Evolutionary conservation across 805 yeast genomes (phyloP).

Genomic region (Hermanozyma aechmeae): DNA sequence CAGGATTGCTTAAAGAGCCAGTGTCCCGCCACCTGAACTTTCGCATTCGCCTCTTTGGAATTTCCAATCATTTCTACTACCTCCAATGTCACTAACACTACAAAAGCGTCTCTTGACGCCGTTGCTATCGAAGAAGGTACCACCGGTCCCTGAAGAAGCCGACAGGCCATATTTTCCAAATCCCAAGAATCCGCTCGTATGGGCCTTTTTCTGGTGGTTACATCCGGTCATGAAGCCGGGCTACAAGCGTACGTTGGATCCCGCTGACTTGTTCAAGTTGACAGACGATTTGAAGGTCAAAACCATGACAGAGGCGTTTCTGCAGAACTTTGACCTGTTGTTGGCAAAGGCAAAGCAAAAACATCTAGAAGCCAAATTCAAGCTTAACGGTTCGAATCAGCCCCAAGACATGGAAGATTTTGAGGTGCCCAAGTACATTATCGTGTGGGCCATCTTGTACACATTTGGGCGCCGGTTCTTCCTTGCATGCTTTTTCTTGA

Average conservation of each 20-base stretch:
- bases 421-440: slow-evolving; percentile 14
- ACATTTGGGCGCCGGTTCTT: slow-evolving; percentile 23
- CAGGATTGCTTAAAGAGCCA: too few relatives aligned
- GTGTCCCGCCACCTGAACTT: too few relatives aligned
- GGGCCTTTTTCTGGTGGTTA: slow-evolving; percentile 59
- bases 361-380: slow-evolving; percentile 16
- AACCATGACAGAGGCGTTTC: slow-evolving; percentile 19
- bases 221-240: slow-evolving; percentile 55
- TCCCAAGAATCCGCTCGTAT: slow-evolving; percentile 28
- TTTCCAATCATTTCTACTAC: too few relatives aligned
- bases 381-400: slow-evolving; percentile 16
- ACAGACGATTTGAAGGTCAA: slow-evolving; percentile 26
- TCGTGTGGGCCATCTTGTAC: slow-evolving; percentile 15
- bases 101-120: slow-evolving; percentile 27
- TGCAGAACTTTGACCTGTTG: slow-evolving; percentile 6
- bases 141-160: slow-evolving; percentile 40
- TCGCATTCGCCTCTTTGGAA: too few relatives aligned
- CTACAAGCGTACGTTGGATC: slow-evolving; percentile 60
- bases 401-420: slow-evolving; percentile 22
- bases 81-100: too few relatives aligned
- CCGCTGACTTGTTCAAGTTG: slow-evolving; percentile 46
- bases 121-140: slow-evolving; percentile 31
- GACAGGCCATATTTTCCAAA: slow-evolving; percentile 42
- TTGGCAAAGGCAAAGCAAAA: slow-evolving; percentile 7
- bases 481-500: slow-evolving; percentile 13